Evolutionary conservation across 805 yeast genomes (phyloP).

Genomic region (Candida corydali): DNA sequence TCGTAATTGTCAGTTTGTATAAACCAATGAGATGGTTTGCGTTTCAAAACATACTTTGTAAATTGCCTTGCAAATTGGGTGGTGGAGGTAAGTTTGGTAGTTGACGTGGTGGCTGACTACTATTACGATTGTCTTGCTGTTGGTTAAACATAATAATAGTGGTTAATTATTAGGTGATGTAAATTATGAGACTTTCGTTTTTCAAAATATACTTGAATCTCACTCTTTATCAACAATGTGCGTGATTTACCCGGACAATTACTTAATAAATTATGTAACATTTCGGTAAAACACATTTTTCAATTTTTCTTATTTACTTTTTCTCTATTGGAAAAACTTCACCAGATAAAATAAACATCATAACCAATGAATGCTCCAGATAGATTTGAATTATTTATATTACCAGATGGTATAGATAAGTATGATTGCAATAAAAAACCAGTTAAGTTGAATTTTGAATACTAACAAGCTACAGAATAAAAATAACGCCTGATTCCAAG

Average conservation of each 20-base stretch:
- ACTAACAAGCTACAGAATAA: conserved; percentile 44
- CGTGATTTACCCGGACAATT: not conserved
- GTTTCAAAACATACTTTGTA: conserved; percentile 36
- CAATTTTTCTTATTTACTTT: no score
- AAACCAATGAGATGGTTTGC: no score
- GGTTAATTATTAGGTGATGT: not conserved
- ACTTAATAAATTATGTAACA: conserved; percentile 1
- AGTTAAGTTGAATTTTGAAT: no score
- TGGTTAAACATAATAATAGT: conserved; percentile 1
- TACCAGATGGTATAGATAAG: conserved; percentile 98
- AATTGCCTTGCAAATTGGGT: conserved; percentile 37
- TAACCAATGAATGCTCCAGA: conserved; percentile 93
- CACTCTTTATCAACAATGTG: not conserved
- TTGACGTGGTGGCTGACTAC: conserved; percentile 36
- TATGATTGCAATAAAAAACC: conserved; percentile 32
- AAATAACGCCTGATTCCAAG: conserved; percentile 87
- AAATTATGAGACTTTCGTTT: not conserved
- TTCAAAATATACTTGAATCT: conserved; percentile 1
- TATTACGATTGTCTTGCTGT: conserved; percentile 40
- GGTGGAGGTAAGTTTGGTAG: conserved; percentile 64
- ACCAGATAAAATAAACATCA: not conserved
- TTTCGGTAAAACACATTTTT: not conserved
- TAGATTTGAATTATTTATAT: conserved; percentile 90
- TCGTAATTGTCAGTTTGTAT: not conserved
- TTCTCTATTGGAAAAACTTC: no score